phyloP scores from a whole-genome alignment of 2,329 filamentous ascomycete species.

The Monosporascus sp. region DNA sequence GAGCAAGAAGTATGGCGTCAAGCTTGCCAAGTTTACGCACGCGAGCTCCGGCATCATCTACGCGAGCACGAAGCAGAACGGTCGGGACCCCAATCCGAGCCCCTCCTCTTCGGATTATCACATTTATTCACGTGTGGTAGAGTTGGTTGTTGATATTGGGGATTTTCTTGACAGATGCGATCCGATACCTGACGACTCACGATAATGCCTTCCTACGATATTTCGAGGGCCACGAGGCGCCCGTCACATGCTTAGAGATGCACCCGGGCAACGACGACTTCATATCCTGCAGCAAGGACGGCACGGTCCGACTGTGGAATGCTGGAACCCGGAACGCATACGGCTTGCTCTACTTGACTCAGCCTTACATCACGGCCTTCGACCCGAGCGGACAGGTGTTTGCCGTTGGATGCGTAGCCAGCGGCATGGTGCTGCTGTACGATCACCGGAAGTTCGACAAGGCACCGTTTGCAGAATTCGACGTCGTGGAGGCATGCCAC shows the following conservation, averaged over 20 bases:
- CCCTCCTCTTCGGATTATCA: not conserved
- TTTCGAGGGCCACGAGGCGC: conserved; percentile 82
- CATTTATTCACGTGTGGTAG: not conserved
- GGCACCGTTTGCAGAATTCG: conserved; percentile 80
- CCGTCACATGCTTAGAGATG: conserved; percentile 78
- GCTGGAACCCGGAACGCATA: conserved; percentile 73
- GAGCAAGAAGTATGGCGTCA: conserved; percentile 95
- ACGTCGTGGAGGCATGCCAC: conserved; percentile 58
- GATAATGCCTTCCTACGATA: conserved; percentile 97
- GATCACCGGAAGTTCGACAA: conserved; percentile 93
- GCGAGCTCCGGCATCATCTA: conserved; percentile 89
- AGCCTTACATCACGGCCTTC: conserved; percentile 79
- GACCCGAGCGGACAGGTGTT: conserved; percentile 92
- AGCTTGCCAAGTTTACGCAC: conserved; percentile 91
- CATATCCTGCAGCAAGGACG: conserved; percentile 84
- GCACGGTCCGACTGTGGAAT: conserved; percentile 90
- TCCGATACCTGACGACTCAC: conserved; percentile 82
- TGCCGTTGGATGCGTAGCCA: conserved; percentile 77
- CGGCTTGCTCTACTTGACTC: conserved; percentile 74
- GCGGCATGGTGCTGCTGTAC: conserved; percentile 80
- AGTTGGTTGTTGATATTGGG: not conserved
- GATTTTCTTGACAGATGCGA: conserved; percentile 59
- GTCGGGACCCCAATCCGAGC: conserved; percentile 36
- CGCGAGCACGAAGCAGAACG: conserved; percentile 90
- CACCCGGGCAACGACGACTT: conserved; percentile 88